These are phyloP conservation scores for Venustampulla echinocandica DNA, from an alignment of 495 filamentous ascomycete species.

Conservation along the genomic window DNA sequence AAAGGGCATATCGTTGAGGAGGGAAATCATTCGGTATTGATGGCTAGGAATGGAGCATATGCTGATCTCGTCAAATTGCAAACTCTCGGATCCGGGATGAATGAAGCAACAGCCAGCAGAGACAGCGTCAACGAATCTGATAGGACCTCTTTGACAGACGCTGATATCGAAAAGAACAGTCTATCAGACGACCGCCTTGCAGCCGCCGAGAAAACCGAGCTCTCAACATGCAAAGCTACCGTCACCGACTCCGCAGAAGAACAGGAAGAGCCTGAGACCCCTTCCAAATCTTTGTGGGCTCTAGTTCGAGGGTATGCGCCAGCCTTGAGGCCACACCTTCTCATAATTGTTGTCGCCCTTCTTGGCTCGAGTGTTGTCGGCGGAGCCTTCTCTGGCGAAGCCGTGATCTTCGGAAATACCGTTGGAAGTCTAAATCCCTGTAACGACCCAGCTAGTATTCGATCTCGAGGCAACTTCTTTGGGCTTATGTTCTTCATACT, in stretches of 20 bases:
- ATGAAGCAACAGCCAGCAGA: background rate
- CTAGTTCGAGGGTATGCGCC: conserved; percentile 21
- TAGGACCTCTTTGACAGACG: background rate
- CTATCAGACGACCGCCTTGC: background rate
- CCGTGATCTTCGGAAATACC: conserved; percentile 44
- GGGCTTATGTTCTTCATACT: conserved; percentile 47
- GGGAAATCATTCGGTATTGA: conserved; percentile 36
- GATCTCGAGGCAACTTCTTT: conserved; percentile 34
- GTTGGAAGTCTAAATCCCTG: conserved; percentile 39
- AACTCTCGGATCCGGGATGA: conserved; percentile 16
- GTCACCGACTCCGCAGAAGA: background rate
- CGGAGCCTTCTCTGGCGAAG: conserved; percentile 39
- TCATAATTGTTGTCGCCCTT: conserved; percentile 31
- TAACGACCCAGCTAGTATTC: conserved; percentile 25
- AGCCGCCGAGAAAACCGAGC: background rate
- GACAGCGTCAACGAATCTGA: background rate
- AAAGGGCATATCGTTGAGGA: conserved; percentile 46
- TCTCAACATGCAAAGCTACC: background rate
- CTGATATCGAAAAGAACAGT: background rate
- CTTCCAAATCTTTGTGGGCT: background rate
- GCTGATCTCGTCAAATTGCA: conserved; percentile 25
- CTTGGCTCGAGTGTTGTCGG: conserved; percentile 36
- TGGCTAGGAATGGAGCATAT: conserved; percentile 29
- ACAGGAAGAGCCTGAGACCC: background rate
- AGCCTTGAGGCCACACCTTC: conserved; percentile 27